Base-by-base conservation (phyloP, 306 rosid species). In the Hippophae tibetana region DNA sequence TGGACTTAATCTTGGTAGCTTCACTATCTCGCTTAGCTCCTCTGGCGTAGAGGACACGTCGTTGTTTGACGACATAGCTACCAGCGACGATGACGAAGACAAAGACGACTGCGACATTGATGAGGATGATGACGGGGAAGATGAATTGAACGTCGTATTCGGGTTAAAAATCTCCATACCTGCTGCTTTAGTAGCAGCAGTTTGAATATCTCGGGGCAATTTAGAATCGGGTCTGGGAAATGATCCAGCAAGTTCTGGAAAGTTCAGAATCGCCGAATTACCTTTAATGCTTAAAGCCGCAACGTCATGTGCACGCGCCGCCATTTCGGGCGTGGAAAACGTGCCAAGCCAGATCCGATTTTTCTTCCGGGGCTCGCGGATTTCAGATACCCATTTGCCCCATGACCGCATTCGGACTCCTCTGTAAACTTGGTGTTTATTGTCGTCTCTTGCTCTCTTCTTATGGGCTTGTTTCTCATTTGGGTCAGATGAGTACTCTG, bases 321-420 rank as follows among this genome's bases (percentile, higher is more conserved):
- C 87, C 87, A 82, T 82, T 67, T 82, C 82, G 0, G 84, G 67
- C 0, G 82, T 76, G 42, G 78, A 72, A 53, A 70, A 82, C 1
- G 87, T 78, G 1, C 84, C 87, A 0, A 82, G 76, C 87, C 87
- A 82, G 76, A 82, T 82, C 68, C 87, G 69, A 61, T 68, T 82
- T 47, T 82, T 79, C 67, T 82, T 82, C 8, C 82, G 49, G 1
- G 87, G 87, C 46, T 82, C 84, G 0, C 87, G 73, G 65, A 82
- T 82, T 79, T 82, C 87, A 7, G 87, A 82, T 8, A 82, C 87
- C 87, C 87, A 82, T 50, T 79, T 82, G 6, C 87, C 87, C 87
- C 87, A 82, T 3, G 74, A 45, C 43, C 87, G 68, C 87, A 82
- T 82, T 79, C 87, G 65, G 3, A 82, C 87, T 5, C 87, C 87